phyloP scores from a whole-genome alignment of 441 rosid genomes.

The Breynia disticha region DNA sequence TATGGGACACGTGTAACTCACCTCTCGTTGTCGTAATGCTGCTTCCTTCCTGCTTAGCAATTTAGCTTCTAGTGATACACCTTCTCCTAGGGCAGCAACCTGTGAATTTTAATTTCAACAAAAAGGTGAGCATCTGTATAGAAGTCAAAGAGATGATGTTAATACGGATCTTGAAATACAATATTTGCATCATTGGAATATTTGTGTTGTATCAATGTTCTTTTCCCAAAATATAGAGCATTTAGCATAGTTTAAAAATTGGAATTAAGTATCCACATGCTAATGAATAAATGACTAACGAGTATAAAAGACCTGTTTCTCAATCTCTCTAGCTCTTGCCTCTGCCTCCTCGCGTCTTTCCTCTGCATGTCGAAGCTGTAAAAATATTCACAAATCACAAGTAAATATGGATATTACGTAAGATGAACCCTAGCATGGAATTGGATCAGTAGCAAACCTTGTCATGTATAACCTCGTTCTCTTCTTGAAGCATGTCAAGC shows the following conservation, averaged over 20 bases:
- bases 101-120: constrained; percentile 11
- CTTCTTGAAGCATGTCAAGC: constrained; percentile 88
- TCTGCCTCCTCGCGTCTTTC: constrained; percentile 64
- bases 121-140: no score
- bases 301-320: constrained; percentile 64
- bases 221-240: background rate
- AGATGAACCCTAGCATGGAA: background rate
- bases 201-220: no score
- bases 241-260: background rate
- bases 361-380: constrained; percentile 47
- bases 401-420: constrained; percentile 5
- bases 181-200: no score
- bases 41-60: constrained; percentile 91
- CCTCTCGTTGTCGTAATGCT: constrained; percentile 89
- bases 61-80: constrained; percentile 93
- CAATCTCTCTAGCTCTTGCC: constrained; percentile 89
- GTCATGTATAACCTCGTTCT: constrained; percentile 51
- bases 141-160: no score
- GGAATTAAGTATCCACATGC: constrained; percentile 10
- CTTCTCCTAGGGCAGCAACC: constrained; percentile 96
- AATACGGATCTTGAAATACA: no score
- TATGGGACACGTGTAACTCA: constrained; percentile 15
- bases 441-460: constrained; percentile 32
- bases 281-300: background rate
- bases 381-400: constrained; percentile 9